A percentile compares a stretch with the other conserved stretches of the same genome.
Evolutionary conservation across 2,329 filamentous ascomycete species (phyloP).

Genomic region (Emergomyces pasteurianus): DNA sequence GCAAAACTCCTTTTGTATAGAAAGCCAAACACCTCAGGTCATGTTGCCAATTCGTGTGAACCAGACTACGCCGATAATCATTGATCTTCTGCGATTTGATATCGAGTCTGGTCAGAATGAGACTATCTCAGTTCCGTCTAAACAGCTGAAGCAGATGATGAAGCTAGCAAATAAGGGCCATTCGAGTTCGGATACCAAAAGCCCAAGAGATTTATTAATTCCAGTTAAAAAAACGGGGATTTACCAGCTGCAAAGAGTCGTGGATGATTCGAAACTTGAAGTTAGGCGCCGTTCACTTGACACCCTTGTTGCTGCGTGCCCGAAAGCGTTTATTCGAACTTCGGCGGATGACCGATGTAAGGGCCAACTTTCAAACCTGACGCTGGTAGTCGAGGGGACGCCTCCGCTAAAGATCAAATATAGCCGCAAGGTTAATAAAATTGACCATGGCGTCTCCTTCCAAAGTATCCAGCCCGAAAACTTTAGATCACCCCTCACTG

Average conservation of each 20-base stretch:
- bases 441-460: conserved; percentile 74
- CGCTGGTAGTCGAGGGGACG: conserved; percentile 73
- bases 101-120: conserved; percentile 71
- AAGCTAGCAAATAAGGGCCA: conserved; percentile 53
- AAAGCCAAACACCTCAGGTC: conserved; percentile 47
- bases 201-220: conserved; percentile 58
- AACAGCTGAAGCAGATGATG: conserved; percentile 63
- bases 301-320: conserved; percentile 76
- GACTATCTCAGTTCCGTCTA: conserved; percentile 60
- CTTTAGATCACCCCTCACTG: conserved; percentile 64
- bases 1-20: conserved; percentile 68
- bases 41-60: conserved; percentile 83
- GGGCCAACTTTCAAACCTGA: conserved; percentile 76
- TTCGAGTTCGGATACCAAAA: conserved; percentile 37
- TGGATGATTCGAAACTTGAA: conserved; percentile 90
- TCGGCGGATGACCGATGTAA: conserved; percentile 59
- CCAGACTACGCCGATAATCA: conserved; percentile 74
- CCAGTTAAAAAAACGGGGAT: conserved; percentile 74
- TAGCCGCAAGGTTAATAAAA: conserved; percentile 72
- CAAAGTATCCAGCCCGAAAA: conserved; percentile 89
- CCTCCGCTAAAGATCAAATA: conserved; percentile 89
- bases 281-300: conserved; percentile 66
- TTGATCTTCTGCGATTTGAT: conserved; percentile 81
- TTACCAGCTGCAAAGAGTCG: conserved; percentile 71
- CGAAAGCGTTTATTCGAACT: conserved; percentile 60